These are phyloP conservation scores for Penicillium verhagenii DNA, from an alignment of 495 filamentous ascomycete species.

Conservation along the genomic window DNA sequence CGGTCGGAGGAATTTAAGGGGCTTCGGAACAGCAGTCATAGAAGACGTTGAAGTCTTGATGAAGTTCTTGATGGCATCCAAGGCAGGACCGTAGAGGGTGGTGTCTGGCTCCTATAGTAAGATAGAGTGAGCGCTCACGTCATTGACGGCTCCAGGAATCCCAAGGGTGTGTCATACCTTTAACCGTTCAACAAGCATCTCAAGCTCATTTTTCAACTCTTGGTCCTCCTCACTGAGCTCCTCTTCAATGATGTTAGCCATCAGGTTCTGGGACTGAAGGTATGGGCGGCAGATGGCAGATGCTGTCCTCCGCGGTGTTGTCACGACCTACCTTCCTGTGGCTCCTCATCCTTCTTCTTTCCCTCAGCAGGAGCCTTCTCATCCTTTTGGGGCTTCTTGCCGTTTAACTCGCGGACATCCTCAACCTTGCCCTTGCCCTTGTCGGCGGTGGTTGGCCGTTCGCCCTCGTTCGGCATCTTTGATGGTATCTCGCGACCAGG, in stretches of 20 bases:
- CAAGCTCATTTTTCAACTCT: conserved; percentile 94
- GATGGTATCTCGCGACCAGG: conserved; percentile 38
- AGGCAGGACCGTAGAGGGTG: conserved; percentile 82
- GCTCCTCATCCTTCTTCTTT: conserved; percentile 69
- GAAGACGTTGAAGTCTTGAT: conserved; percentile 99
- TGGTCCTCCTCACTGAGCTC: conserved; percentile 98
- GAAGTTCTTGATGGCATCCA: conserved; percentile 93
- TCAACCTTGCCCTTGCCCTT: conserved; percentile 95
- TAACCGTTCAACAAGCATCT: conserved; percentile 96
- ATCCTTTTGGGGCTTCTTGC: conserved; percentile 63
- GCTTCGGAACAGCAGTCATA: conserved; percentile 98
- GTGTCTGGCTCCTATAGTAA: conserved; percentile 73
- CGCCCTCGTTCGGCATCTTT: conserved; percentile 88
- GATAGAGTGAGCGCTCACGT: conserved; percentile 26
- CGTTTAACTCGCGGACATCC: conserved; percentile 56
- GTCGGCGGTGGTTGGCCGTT: conserved; percentile 77
- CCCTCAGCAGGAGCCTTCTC: conserved; percentile 70
- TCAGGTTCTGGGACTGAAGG: conserved; percentile 5
- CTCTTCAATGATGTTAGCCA: conserved; percentile 46
- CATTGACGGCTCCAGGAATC: conserved; percentile 11
- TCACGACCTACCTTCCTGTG: conserved; percentile 52
- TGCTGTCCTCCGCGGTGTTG: conserved; percentile 9
- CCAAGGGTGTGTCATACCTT: conserved; percentile 57
- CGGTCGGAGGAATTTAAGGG: conserved; percentile 94
- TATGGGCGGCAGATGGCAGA: conserved; percentile 5